A percentile compares a stretch with the other conserved stretches of the same genome.
Evolutionary conservation across 495 filamentous ascomycete species (phyloP).

Genomic region (Staphylotrichum longicolle): DNA sequence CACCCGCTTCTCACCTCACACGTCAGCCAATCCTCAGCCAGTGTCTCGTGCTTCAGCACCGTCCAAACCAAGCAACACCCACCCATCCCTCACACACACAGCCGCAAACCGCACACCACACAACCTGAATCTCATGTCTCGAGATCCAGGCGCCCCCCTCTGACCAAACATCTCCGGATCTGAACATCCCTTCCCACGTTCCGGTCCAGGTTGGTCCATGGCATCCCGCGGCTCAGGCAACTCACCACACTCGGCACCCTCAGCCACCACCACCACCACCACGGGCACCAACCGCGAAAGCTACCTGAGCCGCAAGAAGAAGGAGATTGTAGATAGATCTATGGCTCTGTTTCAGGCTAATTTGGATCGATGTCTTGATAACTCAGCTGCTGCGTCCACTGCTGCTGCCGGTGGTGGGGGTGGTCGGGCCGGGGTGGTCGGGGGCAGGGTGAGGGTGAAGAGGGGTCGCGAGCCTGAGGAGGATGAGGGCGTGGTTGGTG

Average conservation of each 20-base stretch:
- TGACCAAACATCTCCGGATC: slow-evolving; percentile 20
- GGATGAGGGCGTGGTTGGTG: not conserved
- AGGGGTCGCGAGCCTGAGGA: slow-evolving; percentile 14
- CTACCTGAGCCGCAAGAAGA: slow-evolving; percentile 31
- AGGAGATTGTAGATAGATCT: slow-evolving; percentile 33
- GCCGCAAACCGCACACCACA: not conserved
- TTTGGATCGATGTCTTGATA: slow-evolving; percentile 33
- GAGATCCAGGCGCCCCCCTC: slow-evolving; percentile 27
- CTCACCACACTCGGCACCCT: slow-evolving; percentile 20
- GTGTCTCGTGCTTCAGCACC: not conserved
- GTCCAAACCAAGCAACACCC: not conserved
- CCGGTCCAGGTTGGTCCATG: slow-evolving; percentile 27
- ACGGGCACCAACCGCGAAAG: slow-evolving; percentile 11
- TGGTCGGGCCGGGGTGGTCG: not conserved
- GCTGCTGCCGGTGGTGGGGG: slow-evolving; percentile 14
- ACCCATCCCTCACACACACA: not conserved
- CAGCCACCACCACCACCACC: not conserved
- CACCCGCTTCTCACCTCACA: not conserved
- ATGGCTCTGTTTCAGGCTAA: slow-evolving; percentile 30
- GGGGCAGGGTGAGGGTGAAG: slow-evolving; percentile 15
- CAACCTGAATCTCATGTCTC: slow-evolving; percentile 32
- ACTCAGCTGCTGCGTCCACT: slow-evolving; percentile 11
- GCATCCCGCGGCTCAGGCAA: slow-evolving; percentile 30
- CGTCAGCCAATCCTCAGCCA: not conserved
- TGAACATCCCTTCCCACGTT: not conserved